Base-by-base conservation (phyloP, 1,284 basidiomycete species). In the Malassezia equina region DNA sequence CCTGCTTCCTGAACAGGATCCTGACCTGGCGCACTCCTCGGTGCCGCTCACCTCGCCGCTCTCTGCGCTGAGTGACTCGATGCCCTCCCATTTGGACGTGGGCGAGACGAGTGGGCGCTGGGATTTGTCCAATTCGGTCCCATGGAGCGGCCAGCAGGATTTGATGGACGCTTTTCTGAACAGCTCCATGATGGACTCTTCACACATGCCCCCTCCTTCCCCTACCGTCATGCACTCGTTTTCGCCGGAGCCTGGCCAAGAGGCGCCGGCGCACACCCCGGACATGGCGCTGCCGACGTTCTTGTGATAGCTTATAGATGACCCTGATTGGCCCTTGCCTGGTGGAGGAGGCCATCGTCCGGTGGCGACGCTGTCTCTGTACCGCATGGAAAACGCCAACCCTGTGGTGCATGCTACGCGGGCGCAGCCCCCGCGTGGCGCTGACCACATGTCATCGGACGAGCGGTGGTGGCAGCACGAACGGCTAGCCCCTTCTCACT, bases 301-400 rank as follows among this genome's bases (percentile, higher is more conserved):
- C 17, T 19, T 7, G 17, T 39, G 7, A 21, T 39, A 39, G 36
- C 6, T 19, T 9, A 15, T 39, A 39, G 36, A 13, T 9, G 19
- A n/a, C 32, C 32, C n/a, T 6, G 15, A 15, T n/a, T 33, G n/a
- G n/a, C n/a, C n/a, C n/a, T n/a, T n/a, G n/a, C n/a, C n/a, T n/a
- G n/a, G n/a, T n/a, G n/a, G n/a, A n/a, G n/a, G n/a, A n/a, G n/a
- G n/a, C n/a, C n/a, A n/a, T n/a, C n/a, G n/a, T n/a, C 29, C 29
- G 29, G 29, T 31, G 29, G 29, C 29, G 29, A 13, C 29, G 29
- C 7, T 7, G 7, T 13, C 13, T 31, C 13, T 31, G 29, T 15
- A 53, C 40, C n/a, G n/a, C n/a, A 63, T 71, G 64, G 65, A 77
- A 59, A 77, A 77, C 65, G 75, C 75, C 25, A 77, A 77, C 51